Evolutionary conservation across 306 rosid genomes (phyloP), one percentile per base, ranked within the genome.

Genomic region (Myrica gale): DNA sequence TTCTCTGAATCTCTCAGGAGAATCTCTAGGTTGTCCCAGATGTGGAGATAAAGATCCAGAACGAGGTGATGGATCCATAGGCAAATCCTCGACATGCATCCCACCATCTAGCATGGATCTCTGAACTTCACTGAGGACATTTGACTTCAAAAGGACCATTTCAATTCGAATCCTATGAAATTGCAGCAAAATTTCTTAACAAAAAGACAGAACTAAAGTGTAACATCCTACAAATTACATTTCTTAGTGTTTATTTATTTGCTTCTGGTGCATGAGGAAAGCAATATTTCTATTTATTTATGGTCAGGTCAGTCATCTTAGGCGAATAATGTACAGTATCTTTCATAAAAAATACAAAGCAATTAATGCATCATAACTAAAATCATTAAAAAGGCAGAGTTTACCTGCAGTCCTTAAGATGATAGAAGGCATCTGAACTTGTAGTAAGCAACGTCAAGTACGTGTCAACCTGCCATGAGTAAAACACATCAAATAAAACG

Each of bases 401-500:
- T 84, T 81, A 90, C 98, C 98, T 90, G 92, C 97, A 91, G 73
- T 93, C 97, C 83, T 91, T 93, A 41, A 93, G 96, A 82, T 93
- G 97, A 88, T 90, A 88, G 81, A 93, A 93, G 80, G 97, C 89
- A 74, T 90, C 97, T 45, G 98, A 90, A 81, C 85, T 87, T 74
- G 89, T 91, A 61, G 98, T 89, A 75, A 93, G 90, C 86, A 93
- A 81, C 78, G 91, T 82, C 86, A 93, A 76, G 90, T 93, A 93
- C 53, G 96, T 91, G 82, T 93, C 92, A 82, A 45, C 85, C 98
- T 93, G 94, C 75, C 83, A 66, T 8, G 26, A 42, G 26, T 17
- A 66, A n/a, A 42, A n/a, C 9, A 5, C 4, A 11, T 66, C 50
- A 66, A 42, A 17, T 42, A 50, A 9, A 42, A 60, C 8, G 0